These are phyloP conservation scores for Colletotrichum salicis DNA, from an alignment of 2,329 filamentous ascomycete genomes.

Conservation along the genomic window DNA sequence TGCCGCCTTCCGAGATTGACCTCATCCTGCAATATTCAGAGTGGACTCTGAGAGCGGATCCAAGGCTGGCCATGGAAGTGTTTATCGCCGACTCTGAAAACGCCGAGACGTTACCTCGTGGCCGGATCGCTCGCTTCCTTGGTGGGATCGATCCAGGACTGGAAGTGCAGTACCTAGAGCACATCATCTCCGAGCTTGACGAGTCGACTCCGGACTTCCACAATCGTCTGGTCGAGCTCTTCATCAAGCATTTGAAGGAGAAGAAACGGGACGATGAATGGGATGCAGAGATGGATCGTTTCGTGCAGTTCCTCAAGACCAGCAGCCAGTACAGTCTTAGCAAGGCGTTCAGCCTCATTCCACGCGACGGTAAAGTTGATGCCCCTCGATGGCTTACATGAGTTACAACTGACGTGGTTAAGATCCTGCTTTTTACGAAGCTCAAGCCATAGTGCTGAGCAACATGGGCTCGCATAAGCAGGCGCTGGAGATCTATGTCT, in stretches of 20 bases:
- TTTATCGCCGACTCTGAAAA: constrained; percentile 96
- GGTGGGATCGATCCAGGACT: constrained; percentile 74
- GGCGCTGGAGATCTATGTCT: constrained; percentile 96
- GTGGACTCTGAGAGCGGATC: constrained; percentile 82
- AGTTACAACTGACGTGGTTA: constrained; percentile 30
- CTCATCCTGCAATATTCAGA: constrained; percentile 90
- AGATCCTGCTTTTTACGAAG: constrained; percentile 90
- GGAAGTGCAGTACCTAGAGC: constrained; percentile 86
- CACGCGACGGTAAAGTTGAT: constrained; percentile 75
- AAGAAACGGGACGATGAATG: constrained; percentile 59
- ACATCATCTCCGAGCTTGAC: constrained; percentile 87
- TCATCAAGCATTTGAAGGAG: constrained; percentile 66
- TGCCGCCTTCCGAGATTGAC: constrained; percentile 88
- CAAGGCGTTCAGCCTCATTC: constrained; percentile 80
- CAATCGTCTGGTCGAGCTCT: constrained; percentile 80
- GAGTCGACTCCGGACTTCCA: constrained; percentile 89
- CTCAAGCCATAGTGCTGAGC: constrained; percentile 88
- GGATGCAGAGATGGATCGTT: constrained; percentile 69
- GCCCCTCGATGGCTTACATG: too few relatives aligned
- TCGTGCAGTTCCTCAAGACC: constrained; percentile 79
- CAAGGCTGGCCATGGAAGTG: constrained; percentile 86
- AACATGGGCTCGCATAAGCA: constrained; percentile 97
- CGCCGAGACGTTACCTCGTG: constrained; percentile 82
- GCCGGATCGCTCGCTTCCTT: constrained; percentile 80
- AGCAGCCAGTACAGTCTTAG: constrained; percentile 85